Conservation (phyloP, 139 green algal species). For the Haematococcus sp. region DNA sequence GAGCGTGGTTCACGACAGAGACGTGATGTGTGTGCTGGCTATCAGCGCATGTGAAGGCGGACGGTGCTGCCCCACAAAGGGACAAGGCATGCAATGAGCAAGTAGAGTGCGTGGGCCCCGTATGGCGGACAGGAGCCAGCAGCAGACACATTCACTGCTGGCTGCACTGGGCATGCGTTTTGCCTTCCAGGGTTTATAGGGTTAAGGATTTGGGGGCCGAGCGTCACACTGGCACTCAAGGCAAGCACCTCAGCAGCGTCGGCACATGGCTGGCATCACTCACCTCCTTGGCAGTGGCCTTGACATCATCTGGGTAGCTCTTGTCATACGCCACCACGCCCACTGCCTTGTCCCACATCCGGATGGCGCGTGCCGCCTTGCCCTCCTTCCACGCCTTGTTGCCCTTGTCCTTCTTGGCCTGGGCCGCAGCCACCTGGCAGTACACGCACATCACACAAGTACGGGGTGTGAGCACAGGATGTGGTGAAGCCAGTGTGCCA, state of each 20-base stretch:
- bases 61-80: too few relatives aligned
- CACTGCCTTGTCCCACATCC: constrained; percentile 53
- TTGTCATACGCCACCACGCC: constrained; percentile 62
- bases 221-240: too few relatives aligned
- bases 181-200: too few relatives aligned
- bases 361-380: constrained; percentile 59
- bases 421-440: constrained; percentile 33
- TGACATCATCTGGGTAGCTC: constrained; percentile 54
- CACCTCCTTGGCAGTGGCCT: constrained; percentile 45
- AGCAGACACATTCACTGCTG: too few relatives aligned
- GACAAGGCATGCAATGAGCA: too few relatives aligned
- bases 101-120: too few relatives aligned
- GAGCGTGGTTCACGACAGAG: constrained; percentile 35
- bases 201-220: too few relatives aligned
- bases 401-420: constrained; percentile 82
- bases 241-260: too few relatives aligned
- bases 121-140: too few relatives aligned
- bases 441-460: not conserved
- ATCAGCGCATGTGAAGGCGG: not conserved
- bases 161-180: too few relatives aligned
- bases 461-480: not conserved
- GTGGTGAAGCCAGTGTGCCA: too few relatives aligned
- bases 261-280: constrained; percentile 24
- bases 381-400: constrained; percentile 89
- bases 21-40: not conserved